phyloP scores from a whole-genome alignment of 78 protist genomes.

The Creolimax fragrantissima region DNA sequence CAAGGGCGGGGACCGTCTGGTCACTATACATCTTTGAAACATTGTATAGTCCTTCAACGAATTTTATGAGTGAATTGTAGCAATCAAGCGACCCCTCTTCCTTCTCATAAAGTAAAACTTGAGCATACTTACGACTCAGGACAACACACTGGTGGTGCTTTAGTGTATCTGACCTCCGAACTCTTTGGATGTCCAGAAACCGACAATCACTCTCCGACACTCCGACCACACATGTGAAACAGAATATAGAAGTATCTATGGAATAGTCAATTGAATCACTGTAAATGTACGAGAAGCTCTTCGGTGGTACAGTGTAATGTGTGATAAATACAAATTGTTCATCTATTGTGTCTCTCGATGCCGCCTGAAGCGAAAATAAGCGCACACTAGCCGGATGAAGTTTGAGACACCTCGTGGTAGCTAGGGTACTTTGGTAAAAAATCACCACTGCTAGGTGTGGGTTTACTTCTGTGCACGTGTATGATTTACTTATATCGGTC shows the following conservation, averaged over 20 bases:
- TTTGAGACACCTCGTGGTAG: not conserved
- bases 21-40: not conserved
- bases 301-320: not conserved
- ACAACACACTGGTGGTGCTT: not conserved
- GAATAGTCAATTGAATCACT: not conserved
- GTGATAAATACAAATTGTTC: not conserved
- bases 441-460: not conserved
- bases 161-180: not conserved
- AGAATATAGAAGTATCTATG: not conserved
- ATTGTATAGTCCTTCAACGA: too few relatives aligned
- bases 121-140: not conserved
- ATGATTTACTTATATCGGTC: not conserved
- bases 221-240: not conserved
- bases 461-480: not conserved
- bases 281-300: not conserved
- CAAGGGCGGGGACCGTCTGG: not conserved
- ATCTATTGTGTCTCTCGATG: not conserved
- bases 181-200: not conserved
- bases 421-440: not conserved
- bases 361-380: not conserved
- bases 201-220: not conserved
- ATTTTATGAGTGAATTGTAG: not conserved
- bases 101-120: not conserved
- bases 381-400: not conserved
- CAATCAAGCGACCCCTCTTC: not conserved